Percentiles rank a stretch among this genome's conserved stretches.
These are phyloP conservation scores for Sporothrix mexicana DNA, from an alignment of 2,329 filamentous ascomycete genomes.

Conservation along the genomic window DNA sequence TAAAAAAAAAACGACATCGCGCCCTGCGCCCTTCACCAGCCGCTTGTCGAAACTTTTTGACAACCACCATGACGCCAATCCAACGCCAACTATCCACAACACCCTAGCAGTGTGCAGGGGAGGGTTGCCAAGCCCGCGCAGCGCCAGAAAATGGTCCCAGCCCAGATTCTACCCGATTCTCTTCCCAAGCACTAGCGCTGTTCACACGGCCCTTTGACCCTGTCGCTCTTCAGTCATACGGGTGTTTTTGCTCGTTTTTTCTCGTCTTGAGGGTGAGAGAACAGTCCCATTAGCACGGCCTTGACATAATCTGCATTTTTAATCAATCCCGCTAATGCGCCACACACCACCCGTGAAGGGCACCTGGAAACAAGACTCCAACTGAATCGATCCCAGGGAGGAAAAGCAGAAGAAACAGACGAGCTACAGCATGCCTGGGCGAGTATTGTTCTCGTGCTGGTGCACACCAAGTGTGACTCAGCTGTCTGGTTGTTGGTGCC, in stretches of 20 bases:
- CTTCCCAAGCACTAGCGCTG: slow-evolving; percentile 20
- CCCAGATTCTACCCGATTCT: slow-evolving; percentile 24
- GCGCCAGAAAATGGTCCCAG: neutral
- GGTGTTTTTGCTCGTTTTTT: neutral
- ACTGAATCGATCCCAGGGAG: slow-evolving; percentile 1
- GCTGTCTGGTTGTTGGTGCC: slow-evolving; percentile 4
- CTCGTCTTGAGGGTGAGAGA: neutral
- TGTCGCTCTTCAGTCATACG: slow-evolving; percentile 11
- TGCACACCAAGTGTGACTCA: slow-evolving; percentile 32
- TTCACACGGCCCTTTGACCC: neutral
- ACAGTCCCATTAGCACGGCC: neutral
- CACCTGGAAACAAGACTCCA: neutral
- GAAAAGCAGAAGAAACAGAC: too few species aligned
- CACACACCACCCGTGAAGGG: neutral
- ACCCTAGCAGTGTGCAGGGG: neutral
- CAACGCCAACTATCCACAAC: neutral
- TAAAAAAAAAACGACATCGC: slow-evolving; percentile 19
- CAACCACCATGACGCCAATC: slow-evolving; percentile 12
- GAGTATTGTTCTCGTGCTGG: neutral
- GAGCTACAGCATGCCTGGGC: too few species aligned
- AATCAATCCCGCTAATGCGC: slow-evolving; percentile 9
- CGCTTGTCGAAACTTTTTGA: slow-evolving; percentile 18
- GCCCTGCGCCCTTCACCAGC: slow-evolving; percentile 26
- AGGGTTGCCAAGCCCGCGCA: slow-evolving; percentile 1
- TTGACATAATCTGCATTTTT: neutral